Evolutionary conservation across 78 protist genomes (phyloP), one percentile per base, ranked within the genome.

Genomic region (Neovahlkampfia damariscottae): DNA sequence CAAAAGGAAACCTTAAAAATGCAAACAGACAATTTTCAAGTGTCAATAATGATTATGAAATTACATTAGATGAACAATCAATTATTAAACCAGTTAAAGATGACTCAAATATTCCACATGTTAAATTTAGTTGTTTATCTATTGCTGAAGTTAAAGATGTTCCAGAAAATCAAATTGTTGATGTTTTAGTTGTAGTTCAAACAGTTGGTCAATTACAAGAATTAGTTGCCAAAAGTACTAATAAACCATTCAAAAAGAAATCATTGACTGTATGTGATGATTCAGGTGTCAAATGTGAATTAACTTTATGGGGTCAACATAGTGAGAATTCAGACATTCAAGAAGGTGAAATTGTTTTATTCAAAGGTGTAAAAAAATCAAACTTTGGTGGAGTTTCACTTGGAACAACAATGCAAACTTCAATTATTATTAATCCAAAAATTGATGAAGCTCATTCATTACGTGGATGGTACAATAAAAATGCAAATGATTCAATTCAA

Each of bases 251-350:
- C 5, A 2, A 32, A 5, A 80, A 72, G 79, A 71, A 85, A 5
- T 19, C 8, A 39, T 0, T 83, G 2, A 36, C n/a, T 8, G 4
- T 82, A 8, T 8, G 10, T 19, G 91, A 83, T 81, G 8, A 70
- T 10, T 9, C 88, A 28, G 0, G 8, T 41, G 8, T 36, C 70
- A 6, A 71, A 8, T 70, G 79, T 41, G 28, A 74, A 71, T 5
- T 85, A 28, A 85, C 89, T 19, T 32, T 85, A 38, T 85, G 89
- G 89, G 86, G 83, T 30, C 0, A 30, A 29, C 1, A 0, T 0
- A 86, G 87, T 6, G 71, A 72, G 41, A 31, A 1, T 35, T 78
- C 59, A 62, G 8, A 41, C 8, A 4, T 1, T 3, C 5, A 28
- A 5, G 81, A 0, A 8, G 72, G 38, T 5, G 7, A 28, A 8